Evolutionary conservation across 306 rosid genomes (phyloP), one percentile per base, ranked within the genome.

Genomic region (Lablab purpureus): DNA sequence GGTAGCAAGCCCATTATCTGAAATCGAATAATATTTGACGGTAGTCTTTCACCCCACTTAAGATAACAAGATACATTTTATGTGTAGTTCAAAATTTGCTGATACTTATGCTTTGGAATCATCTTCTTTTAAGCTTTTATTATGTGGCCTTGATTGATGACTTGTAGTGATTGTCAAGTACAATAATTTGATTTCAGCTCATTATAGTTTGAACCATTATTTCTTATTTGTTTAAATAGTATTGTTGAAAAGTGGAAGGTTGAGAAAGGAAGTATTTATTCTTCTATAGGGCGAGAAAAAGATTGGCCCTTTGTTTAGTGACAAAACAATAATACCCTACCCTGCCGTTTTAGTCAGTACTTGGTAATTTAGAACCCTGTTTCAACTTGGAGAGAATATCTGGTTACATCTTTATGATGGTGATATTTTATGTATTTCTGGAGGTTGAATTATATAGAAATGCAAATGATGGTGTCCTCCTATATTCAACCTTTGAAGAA

Each of bases 141-240:
- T 22, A 36, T 34, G n/a, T 30, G 71, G 62, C 28, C 73, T 71
- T 28, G 34, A 45, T 71, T 28, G 34, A 45, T 19, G 74, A 28
- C 67, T 15, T 60, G 60, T 50, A 50, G 47, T 78, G 51, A 78
- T 47, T 54, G 36, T 56, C 34, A 32, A 46, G 23, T 36, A 27
- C 25, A 67, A 59, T 60, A 69, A 49, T 45, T 54, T 62, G 51
- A 79, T 84, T 66, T 74, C 66, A 45, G 47, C 45, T 60, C 66
- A 62, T 27, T 60, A 23, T 40, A 47, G 63, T 65, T 77, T 72
- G 56, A 77, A 72, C 56, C 27, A 32, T 15, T 6, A 34, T 34
- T 6, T 54, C 41, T 60, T 12, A 27, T 60, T 76, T 76, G 30
- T 41, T 72, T 71, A 40, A 19, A 21, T 14, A n/a, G 52, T 77